phyloP scores from a whole-genome alignment of 2,329 filamentous ascomycete genomes.

The Bipolaris cookei region DNA sequence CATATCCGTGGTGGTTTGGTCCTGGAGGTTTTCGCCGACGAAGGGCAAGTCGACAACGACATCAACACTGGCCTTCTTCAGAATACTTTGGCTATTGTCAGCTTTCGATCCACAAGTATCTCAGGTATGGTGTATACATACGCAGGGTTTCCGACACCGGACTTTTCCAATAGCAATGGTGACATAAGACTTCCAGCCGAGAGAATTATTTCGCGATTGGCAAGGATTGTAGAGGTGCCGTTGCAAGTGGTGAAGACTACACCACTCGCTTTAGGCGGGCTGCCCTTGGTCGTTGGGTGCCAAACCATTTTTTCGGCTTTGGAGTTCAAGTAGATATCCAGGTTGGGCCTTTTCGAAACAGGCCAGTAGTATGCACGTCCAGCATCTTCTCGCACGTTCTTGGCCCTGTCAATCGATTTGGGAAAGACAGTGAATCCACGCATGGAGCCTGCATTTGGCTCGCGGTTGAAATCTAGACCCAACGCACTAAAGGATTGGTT shows the following conservation, averaged over 20 bases:
- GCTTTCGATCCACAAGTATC: not conserved
- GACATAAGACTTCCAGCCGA: slow-evolving; percentile 3
- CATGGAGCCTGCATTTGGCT: not conserved
- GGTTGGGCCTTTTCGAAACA: not conserved
- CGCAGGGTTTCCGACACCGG: not conserved
- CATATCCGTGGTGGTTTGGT: slow-evolving; percentile 2
- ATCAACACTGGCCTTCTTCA: not conserved
- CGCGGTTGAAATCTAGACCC: not conserved
- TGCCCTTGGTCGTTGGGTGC: not conserved
- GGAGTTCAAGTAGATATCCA: slow-evolving; percentile 4
- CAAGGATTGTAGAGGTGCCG: not conserved
- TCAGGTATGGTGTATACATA: not conserved
- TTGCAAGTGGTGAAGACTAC: not conserved
- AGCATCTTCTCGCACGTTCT: slow-evolving; percentile 2
- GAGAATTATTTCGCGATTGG: slow-evolving; percentile 3
- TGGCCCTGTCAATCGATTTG: not conserved
- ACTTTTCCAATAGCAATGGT: slow-evolving; percentile 2
- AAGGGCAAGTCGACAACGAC: slow-evolving; percentile 1
- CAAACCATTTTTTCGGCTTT: slow-evolving; percentile 1
- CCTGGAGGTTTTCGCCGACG: slow-evolving; percentile 3
- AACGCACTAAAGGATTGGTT: not conserved
- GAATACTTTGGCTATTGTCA: not conserved
- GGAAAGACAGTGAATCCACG: not conserved
- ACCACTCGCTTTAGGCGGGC: not conserved
- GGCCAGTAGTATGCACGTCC: slow-evolving; percentile 6